Base-by-base conservation (phyloP, 2,329 filamentous ascomycete genomes). In the Aspergillus sp. region DNA sequence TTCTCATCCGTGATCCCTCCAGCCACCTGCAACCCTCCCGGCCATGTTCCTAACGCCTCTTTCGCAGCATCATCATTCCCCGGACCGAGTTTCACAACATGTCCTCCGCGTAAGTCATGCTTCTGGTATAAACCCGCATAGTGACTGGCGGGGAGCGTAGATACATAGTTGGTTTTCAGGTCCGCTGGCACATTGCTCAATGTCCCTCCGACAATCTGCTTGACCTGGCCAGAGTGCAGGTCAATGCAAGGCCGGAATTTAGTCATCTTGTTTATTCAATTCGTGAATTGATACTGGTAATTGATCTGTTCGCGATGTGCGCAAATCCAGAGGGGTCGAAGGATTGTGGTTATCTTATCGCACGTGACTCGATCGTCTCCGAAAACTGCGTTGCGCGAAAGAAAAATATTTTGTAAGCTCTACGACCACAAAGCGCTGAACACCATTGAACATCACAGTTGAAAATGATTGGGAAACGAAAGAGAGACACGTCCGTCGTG, bases 141-240 rank as follows among this genome's bases (percentile, higher is more conserved):
- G 72, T 95, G 78, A 3, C 80, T 79, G 2, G 93, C 82, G 7
- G 90, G 85, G 51, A 91, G 82, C 42, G 83, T 79, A 7, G 93
- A 96, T 51, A 95, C 85, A 72, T 88, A 90, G 70, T 98, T 98
- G 42, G 91, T 97, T 71, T 88, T 85, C 47, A 97, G 77, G 47
- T 79, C 75, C 5, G 76, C 66, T 1, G 79, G 79, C 6, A 76
- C 67, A 63, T 79, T 79, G 70, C 85, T 85, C 52, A 98, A 79
- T 1, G 93, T 97, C 49, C 93, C 91, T 57, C 93, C 93, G 36
- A 98, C 90, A 58, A 98, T 98, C 69, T 98, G 93, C 74, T 98
- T 98, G 49, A 98, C 93, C 64, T 91, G 85, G 9, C 93, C 93
- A n/a, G 90, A 85, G 68, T 98, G 93, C 45, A 98, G 80, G 71